These are phyloP conservation scores for Periglandula ipomoeae DNA, from an alignment of 2,329 filamentous ascomycete genomes.

Conservation along the genomic window DNA sequence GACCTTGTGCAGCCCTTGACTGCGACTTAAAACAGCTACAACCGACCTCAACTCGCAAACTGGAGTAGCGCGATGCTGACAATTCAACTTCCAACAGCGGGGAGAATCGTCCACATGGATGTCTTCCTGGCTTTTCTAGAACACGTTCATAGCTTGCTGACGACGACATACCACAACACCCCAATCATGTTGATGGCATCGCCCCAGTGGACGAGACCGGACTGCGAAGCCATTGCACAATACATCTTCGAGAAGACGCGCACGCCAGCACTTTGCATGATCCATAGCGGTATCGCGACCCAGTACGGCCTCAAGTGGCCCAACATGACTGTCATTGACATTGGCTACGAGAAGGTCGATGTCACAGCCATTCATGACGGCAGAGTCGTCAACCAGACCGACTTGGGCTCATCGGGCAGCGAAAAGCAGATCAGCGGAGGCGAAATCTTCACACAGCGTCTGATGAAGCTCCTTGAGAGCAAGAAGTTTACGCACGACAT, in stretches of 20 bases:
- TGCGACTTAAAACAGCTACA: neutral
- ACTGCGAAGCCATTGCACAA: slow-evolving; percentile 79
- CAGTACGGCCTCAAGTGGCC: slow-evolving; percentile 71
- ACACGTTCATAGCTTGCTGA: slow-evolving; percentile 82
- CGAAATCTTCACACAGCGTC: slow-evolving; percentile 70
- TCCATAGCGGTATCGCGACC: slow-evolving; percentile 81
- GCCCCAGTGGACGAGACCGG: slow-evolving; percentile 80
- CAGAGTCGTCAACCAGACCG: slow-evolving; percentile 58
- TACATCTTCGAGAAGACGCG: slow-evolving; percentile 98
- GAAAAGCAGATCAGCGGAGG: slow-evolving; percentile 59
- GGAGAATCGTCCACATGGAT: slow-evolving; percentile 80
- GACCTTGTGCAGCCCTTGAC: neutral
- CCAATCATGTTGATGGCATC: slow-evolving; percentile 86
- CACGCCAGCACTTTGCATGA: slow-evolving; percentile 80
- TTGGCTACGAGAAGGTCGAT: slow-evolving; percentile 87
- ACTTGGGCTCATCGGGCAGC: slow-evolving; percentile 46
- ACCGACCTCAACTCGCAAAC: neutral
- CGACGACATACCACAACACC: slow-evolving; percentile 90
- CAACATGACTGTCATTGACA: slow-evolving; percentile 79
- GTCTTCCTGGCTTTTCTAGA: slow-evolving; percentile 91
- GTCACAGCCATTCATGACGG: slow-evolving; percentile 85
- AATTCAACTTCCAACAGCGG: slow-evolving; percentile 36
- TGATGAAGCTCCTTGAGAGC: slow-evolving; percentile 55
- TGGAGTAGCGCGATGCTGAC: neutral
- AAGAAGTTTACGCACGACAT: slow-evolving; percentile 55